These are phyloP conservation scores for Dryas drummondii DNA, from an alignment of 306 rosid species.

Conservation along the genomic window DNA sequence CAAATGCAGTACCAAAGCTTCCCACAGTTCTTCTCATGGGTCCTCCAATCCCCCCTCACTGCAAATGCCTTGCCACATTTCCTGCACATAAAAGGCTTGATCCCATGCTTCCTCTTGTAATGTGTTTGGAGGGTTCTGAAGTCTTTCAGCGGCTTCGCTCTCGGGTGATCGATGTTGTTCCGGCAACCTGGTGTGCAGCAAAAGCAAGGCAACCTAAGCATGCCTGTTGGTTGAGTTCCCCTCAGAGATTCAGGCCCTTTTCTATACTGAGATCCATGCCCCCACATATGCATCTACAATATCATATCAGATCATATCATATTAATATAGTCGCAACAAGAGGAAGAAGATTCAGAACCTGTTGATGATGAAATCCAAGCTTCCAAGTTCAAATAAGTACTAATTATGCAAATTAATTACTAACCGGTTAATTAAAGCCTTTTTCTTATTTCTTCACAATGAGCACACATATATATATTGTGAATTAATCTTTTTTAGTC, in stretches of 20 bases:
- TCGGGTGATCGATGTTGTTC: slow-evolving; percentile 92
- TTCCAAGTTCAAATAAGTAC: neutral
- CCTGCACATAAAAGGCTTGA: slow-evolving; percentile 93
- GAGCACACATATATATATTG: too few species aligned
- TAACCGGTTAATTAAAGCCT: too few species aligned
- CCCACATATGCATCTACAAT: slow-evolving; percentile 98
- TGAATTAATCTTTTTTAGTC: too few species aligned
- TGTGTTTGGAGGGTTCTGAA: slow-evolving; percentile 97
- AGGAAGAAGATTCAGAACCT: too few species aligned
- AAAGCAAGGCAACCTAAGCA: slow-evolving; percentile 92
- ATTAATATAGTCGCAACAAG: neutral
- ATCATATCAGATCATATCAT: neutral
- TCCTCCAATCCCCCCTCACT: slow-evolving; percentile 94
- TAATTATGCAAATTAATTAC: neutral
- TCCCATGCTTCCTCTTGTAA: slow-evolving; percentile 94
- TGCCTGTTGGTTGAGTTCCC: slow-evolving; percentile 95
- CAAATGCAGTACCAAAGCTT: slow-evolving; percentile 96
- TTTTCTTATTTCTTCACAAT: too few species aligned
- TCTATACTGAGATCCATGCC: slow-evolving; percentile 97
- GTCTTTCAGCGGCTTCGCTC: slow-evolving; percentile 87
- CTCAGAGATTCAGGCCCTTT: slow-evolving; percentile 96
- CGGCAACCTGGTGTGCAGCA: slow-evolving; percentile 95
- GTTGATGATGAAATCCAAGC: too few species aligned
- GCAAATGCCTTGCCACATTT: slow-evolving; percentile 97
- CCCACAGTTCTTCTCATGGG: slow-evolving; percentile 97